phyloP scores from a whole-genome alignment of 805 yeast genomes.

The Suhomyces tanzawaensis region DNA sequence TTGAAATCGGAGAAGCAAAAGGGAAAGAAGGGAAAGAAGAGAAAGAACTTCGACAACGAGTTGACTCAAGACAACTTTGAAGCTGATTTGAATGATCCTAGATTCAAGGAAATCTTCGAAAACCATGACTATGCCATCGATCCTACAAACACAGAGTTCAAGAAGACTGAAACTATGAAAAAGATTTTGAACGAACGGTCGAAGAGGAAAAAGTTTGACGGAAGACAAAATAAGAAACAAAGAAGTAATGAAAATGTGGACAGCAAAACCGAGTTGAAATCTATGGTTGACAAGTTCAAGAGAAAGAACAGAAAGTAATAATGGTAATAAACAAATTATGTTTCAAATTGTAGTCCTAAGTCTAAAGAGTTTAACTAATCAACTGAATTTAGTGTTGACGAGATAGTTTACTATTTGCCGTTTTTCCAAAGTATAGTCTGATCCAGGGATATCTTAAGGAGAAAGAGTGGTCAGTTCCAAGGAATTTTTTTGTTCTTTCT shows the following conservation, averaged over 20 bases:
- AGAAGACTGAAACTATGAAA: slow-evolving; percentile 84
- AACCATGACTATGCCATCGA: slow-evolving; percentile 92
- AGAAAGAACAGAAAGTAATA: slow-evolving; percentile 30
- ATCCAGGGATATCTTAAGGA: too few species aligned
- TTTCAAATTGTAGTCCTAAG: too few species aligned
- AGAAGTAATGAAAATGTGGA: slow-evolving; percentile 7
- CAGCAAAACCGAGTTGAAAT: slow-evolving; percentile 19
- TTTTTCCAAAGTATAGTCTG: too few species aligned
- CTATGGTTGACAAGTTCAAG: slow-evolving; percentile 52
- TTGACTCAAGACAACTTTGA: slow-evolving; percentile 50
- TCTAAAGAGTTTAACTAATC: too few species aligned
- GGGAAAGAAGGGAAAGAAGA: slow-evolving; percentile 45
- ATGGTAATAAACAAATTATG: too few species aligned
- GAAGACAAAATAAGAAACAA: slow-evolving; percentile 11
- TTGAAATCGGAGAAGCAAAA: slow-evolving; percentile 69
- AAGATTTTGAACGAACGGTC: slow-evolving; percentile 74
- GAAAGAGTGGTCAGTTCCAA: too few species aligned
- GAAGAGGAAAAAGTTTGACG: slow-evolving; percentile 38
- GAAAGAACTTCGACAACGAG: slow-evolving; percentile 51
- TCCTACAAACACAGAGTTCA: slow-evolving; percentile 87
- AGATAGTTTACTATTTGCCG: too few species aligned
- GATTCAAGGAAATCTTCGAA: slow-evolving; percentile 82
- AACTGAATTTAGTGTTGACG: too few species aligned
- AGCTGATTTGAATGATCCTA: slow-evolving; percentile 75
- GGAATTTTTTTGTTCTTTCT: too few species aligned